Evolutionary conservation across 2,329 filamentous ascomycete genomes (phyloP), one percentile per base, ranked within the genome.

Genomic region (Verticillium klebahnii): DNA sequence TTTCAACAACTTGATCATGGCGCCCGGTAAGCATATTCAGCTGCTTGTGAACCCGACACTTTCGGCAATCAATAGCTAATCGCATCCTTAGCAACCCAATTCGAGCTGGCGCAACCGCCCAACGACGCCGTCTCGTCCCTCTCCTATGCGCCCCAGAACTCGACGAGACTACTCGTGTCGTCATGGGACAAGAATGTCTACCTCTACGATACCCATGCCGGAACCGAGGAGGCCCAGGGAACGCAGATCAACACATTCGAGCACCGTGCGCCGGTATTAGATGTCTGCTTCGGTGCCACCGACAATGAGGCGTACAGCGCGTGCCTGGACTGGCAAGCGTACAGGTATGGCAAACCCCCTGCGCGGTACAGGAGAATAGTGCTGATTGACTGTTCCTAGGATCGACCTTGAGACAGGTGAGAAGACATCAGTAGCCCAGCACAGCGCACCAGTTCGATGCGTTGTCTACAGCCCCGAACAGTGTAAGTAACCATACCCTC

Each of bases 181-280:
- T 97, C 93, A 61, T 99, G 95, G 95, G 94, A 98, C 77, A 92
- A 89, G 76, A 87, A 92, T 73, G 87, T 96, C 61, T 96, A 97
- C 76, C 82, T 94, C 59, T 98, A 98, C 81, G 91, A 96, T 72
- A 84, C 89, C 63, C 78, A 80, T 19, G 76, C 77, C 56, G 79
- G 80, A 64, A 83, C 83, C 61, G 83, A 85, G 25, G 82, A 84
- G 65, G 81, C 84, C 56, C 73, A 76, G 23, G 88, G 87, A 7
- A 85, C 84, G 60, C 81, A 96, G 34, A 71, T 93, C 36, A 84
- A 86, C 66, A 91, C 89, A 66, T 92, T 89, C 70, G 89, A 93
- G 74, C 90, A 95, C 74, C 86, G 88, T 64, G 92, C 92, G 8
- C 93, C 95, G 0, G 90, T 99, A 9, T 81, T 99, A 62, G 93